Conservation (phyloP, 768 basidiomycete genomes). For the Panus rudis region DNA sequence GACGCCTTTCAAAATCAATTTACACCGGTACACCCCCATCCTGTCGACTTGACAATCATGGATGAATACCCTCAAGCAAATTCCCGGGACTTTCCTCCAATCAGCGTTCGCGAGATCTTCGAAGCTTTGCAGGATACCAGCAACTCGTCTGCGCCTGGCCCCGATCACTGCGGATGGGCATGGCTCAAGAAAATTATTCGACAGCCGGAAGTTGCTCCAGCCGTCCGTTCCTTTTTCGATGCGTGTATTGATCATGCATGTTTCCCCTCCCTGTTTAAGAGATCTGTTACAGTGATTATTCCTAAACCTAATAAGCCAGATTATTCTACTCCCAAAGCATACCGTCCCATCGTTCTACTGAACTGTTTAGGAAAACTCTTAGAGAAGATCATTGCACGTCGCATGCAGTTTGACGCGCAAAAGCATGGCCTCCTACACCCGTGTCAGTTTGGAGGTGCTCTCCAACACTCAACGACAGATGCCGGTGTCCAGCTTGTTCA, state of each 20-base stretch:
- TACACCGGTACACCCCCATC: neutral
- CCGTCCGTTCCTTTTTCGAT: no score
- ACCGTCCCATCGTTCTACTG: conserved; percentile 31
- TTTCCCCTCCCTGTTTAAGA: conserved; percentile 18
- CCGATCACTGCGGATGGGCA: conserved; percentile 9
- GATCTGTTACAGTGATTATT: conserved; percentile 23
- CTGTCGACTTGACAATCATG: conserved; percentile 5
- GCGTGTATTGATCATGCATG: no score
- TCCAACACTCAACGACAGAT: conserved; percentile 18
- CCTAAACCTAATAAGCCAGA: conserved; percentile 27
- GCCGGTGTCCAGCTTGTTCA: conserved; percentile 17
- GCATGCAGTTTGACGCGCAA: neutral
- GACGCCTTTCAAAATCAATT: conserved; percentile 9
- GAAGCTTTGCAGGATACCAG: conserved; percentile 8
- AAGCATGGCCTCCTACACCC: neutral
- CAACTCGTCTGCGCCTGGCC: conserved; percentile 11
- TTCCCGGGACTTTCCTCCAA: conserved; percentile 3
- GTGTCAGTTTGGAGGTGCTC: conserved; percentile 17
- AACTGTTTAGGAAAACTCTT: conserved; percentile 20
- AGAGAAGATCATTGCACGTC: conserved; percentile 13
- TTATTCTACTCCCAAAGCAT: conserved; percentile 27
- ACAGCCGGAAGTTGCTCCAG: no score
- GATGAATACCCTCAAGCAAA: neutral
- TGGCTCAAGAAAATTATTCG: conserved; percentile 5
- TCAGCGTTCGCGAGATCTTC: conserved; percentile 1